Evolutionary conservation across 768 basidiomycete species (phyloP).

Genomic region (Tephrocybe sp.): DNA sequence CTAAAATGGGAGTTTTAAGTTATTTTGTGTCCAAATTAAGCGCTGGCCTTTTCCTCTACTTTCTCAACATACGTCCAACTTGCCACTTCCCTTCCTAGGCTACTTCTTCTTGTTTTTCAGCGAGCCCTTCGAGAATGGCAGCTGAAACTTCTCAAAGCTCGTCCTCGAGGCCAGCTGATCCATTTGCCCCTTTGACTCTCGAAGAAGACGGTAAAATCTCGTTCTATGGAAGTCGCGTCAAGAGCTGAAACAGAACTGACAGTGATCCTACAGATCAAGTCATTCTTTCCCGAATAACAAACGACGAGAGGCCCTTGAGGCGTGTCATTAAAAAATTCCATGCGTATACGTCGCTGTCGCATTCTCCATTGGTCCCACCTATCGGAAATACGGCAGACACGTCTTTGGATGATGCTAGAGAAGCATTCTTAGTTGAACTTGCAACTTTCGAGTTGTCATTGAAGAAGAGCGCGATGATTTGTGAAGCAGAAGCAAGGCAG

Average conservation of each 20-base stretch:
- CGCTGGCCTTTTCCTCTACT: no score
- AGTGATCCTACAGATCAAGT: slow-evolving; percentile 57
- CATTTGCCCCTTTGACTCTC: slow-evolving; percentile 44
- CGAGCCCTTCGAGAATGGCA: slow-evolving; percentile 7
- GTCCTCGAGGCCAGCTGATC: slow-evolving; percentile 21
- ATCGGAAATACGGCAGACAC: slow-evolving; percentile 22
- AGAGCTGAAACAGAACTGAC: slow-evolving; percentile 23
- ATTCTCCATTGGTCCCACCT: slow-evolving; percentile 39
- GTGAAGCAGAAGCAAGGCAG: slow-evolving; percentile 82
- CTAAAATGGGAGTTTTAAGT: no score
- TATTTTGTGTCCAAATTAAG: not conserved
- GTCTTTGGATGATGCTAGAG: slow-evolving; percentile 65
- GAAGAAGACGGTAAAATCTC: slow-evolving; percentile 60
- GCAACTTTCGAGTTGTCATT: slow-evolving; percentile 72
- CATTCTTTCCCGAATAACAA: slow-evolving; percentile 76
- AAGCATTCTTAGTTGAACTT: slow-evolving; percentile 76
- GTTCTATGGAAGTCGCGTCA: slow-evolving; percentile 1
- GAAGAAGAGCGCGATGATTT: slow-evolving; percentile 79
- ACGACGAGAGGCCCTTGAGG: slow-evolving; percentile 77
- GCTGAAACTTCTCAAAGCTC: slow-evolving; percentile 15
- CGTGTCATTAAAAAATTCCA: slow-evolving; percentile 83
- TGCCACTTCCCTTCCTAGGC: not conserved
- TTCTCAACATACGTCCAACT: not conserved
- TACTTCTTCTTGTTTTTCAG: not conserved
- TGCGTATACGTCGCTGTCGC: slow-evolving; percentile 59